Conservation (phyloP, 2,329 filamentous ascomycete genomes). For the Polytolypa hystricis region DNA sequence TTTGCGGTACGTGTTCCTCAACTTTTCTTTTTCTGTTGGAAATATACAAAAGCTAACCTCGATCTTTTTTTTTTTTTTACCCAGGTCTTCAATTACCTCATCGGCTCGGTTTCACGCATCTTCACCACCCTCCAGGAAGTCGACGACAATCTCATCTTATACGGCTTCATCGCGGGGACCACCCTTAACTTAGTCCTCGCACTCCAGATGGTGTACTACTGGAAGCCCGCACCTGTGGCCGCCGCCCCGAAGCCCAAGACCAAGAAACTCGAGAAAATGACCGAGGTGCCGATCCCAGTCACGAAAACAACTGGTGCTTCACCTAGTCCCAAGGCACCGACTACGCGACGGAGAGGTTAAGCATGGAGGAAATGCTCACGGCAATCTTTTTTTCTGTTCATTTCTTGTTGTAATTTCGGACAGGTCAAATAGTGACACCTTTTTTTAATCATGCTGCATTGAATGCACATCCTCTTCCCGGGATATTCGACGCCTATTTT, state of each 20-base stretch:
- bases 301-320: conserved; percentile 32
- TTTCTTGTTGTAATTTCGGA: background rate
- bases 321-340: conserved; percentile 38
- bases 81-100: conserved; percentile 96
- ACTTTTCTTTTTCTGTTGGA: no score
- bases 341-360: conserved; percentile 45
- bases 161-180: conserved; percentile 87
- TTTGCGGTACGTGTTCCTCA: conserved; percentile 63
- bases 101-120: conserved; percentile 83
- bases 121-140: conserved; percentile 98
- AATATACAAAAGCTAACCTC: background rate
- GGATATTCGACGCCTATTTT: no score
- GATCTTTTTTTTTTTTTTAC: conserved; percentile 2
- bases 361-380: conserved; percentile 1
- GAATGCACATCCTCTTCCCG: no score
- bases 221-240: conserved; percentile 50
- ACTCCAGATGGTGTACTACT: conserved; percentile 89
- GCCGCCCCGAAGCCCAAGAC: conserved; percentile 19
- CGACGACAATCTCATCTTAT: conserved; percentile 89
- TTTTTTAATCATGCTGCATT: no score
- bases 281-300: conserved; percentile 16
- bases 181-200: conserved; percentile 79
- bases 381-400: background rate
- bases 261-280: conserved; percentile 21
- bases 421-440: no score